A percentile compares a stretch with the other conserved stretches of the same genome.
phyloP scores from a whole-genome alignment of 2,329 filamentous ascomycete genomes.

The Cadophora sp. region DNA sequence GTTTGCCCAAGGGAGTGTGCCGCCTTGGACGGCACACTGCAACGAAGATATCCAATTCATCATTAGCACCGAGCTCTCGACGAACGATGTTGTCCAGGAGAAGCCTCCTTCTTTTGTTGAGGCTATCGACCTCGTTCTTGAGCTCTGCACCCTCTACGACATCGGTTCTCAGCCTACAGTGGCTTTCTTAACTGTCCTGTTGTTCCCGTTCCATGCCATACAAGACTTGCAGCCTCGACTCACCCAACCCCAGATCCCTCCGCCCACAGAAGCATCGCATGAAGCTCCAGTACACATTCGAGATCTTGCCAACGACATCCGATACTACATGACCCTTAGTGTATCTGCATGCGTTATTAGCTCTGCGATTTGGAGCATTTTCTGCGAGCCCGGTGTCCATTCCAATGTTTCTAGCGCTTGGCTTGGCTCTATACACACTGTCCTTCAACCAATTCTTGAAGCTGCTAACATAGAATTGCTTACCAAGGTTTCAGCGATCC shows the following conservation, averaged over 20 bases:
- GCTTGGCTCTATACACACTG: conserved; percentile 19
- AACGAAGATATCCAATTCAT: conserved; percentile 8
- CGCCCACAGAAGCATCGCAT: background rate
- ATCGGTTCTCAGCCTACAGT: conserved; percentile 15
- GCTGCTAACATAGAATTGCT: conserved; percentile 14
- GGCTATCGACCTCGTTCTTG: conserved; percentile 8
- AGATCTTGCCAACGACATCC: background rate
- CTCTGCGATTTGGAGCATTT: conserved; percentile 21
- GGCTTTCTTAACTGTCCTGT: conserved; percentile 15
- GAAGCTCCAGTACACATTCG: background rate
- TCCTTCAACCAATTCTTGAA: conserved; percentile 13
- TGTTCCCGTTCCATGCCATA: conserved; percentile 12
- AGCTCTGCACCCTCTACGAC: conserved; percentile 15
- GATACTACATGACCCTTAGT: conserved; percentile 20
- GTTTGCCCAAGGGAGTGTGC: conserved; percentile 20
- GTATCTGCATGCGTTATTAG: background rate
- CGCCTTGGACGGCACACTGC: conserved; percentile 18
- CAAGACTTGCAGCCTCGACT: conserved; percentile 20
- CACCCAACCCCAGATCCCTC: conserved; percentile 1
- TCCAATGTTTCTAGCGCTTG: conserved; percentile 18
- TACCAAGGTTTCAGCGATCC: conserved; percentile 14
- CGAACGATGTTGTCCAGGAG: conserved; percentile 7
- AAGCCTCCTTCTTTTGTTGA: conserved; percentile 15
- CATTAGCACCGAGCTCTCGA: conserved; percentile 1
- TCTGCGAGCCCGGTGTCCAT: conserved; percentile 21